Evolutionary conservation across 352 stramenopile genomes (phyloP), one percentile per base, ranked within the genome.

Genomic region (Phytophthora citricola): DNA sequence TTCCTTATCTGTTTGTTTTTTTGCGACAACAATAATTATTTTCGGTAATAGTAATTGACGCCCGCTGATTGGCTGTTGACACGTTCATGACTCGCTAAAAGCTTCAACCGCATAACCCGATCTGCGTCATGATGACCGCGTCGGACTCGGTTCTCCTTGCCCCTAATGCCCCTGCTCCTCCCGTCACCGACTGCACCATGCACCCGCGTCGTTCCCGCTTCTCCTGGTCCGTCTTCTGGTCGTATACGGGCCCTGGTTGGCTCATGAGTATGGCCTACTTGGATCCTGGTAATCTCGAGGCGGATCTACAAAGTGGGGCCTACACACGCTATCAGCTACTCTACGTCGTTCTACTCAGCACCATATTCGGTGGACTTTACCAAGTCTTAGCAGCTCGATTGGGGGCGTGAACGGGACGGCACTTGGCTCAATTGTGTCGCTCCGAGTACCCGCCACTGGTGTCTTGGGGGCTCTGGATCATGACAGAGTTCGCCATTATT

Each of bases 241-340:
- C 75, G 26, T 87, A 67, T 51, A 84, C 79, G 0, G 79, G 81
- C 1, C 81, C 81, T 15, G 81, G 81, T 0, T 88, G 81, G 81
- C 76, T 88, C 73, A 85, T 88, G 75, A 84, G 77, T 60, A 91
- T 97, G 64, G 92, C 93, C 11, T 98, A 98, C 57, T 62, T 98
- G 36, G 93, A 98, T 71, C 93, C 92, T 0, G 91, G 90, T 8
- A 98, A 98, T 68, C 91, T 98, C 44, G 91, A 98, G 59, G 91
- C 90, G 9, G 92, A 98, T 62, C 83, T 98, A 52, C 92, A 98
- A 64, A 93, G 81, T 36, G 92, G 93, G 32, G 82, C 79, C 10
- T 97, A 94, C 47, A 84, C 85, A 10, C 76, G 81, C 57, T 97
- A 97, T 58, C 77, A 82, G 26, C 73, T 94, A 43, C 73, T 98